phyloP scores from a whole-genome alignment of 192 early-diverging fungal species.

The Linnemannia schmuckeri region DNA sequence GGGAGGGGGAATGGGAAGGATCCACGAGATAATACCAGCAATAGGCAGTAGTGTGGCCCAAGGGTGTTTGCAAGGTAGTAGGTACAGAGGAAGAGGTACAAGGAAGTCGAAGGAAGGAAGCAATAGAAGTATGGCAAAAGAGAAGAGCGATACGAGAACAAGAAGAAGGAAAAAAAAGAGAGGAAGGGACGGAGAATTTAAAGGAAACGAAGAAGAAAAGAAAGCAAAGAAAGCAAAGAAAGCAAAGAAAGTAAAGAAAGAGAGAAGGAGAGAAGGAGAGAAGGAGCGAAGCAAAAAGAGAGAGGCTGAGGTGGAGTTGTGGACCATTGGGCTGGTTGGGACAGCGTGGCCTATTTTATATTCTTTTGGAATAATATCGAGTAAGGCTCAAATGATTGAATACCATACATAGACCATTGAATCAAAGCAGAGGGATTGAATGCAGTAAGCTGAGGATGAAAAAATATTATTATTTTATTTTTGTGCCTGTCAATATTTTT shows the following conservation, averaged over 20 bases:
- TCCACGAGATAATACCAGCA: not conserved
- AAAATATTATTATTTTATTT: not conserved
- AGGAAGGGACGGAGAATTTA: not conserved
- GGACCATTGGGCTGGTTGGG: slow-evolving; percentile 4
- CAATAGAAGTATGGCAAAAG: no score
- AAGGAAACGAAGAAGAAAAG: not conserved
- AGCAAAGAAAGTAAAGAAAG: not conserved
- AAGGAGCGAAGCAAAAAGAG: not conserved
- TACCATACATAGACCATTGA: no score
- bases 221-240: not conserved
- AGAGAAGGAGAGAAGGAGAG: not conserved
- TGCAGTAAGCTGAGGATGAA: not conserved
- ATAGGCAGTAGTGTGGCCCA: not conserved
- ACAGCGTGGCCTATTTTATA: not conserved
- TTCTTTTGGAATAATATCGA: no score
- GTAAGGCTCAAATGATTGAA: not conserved
- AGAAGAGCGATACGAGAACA: no score
- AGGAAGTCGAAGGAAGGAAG: no score
- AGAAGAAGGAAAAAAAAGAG: not conserved
- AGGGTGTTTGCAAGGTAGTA: not conserved
- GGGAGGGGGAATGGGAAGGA: not conserved
- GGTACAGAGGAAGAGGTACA: not conserved
- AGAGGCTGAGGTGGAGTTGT: slow-evolving; percentile 4
- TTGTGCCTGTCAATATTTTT: no score
- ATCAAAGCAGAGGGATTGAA: not conserved